phyloP scores from a whole-genome alignment of 148 eudicot species.

The Polygonum maritimum region DNA sequence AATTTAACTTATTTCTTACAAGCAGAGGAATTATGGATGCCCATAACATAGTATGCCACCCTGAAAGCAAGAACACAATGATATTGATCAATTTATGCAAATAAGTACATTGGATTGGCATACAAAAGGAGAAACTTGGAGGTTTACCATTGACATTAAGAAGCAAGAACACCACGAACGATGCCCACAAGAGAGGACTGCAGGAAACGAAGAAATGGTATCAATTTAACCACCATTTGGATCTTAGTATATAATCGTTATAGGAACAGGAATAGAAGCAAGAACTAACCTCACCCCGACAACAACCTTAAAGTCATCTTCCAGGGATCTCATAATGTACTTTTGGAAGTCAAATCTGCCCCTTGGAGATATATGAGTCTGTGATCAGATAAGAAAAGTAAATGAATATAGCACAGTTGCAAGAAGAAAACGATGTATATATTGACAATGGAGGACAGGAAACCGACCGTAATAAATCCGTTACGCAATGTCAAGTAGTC shows the following conservation, averaged over 20 bases:
- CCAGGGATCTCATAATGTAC: slow-evolving; percentile 86
- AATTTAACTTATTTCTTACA: slow-evolving; percentile 33
- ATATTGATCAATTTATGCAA: neutral
- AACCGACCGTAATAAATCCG: slow-evolving; percentile 54
- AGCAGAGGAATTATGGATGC: slow-evolving; percentile 62
- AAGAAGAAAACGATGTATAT: neutral
- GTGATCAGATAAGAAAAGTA: neutral
- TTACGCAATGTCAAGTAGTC: slow-evolving; percentile 80
- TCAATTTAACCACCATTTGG: neutral
- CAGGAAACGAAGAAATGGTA: neutral
- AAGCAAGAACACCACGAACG: slow-evolving; percentile 61
- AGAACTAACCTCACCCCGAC: slow-evolving; percentile 74
- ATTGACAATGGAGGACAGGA: slow-evolving; percentile 14
- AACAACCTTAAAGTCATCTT: slow-evolving; percentile 94
- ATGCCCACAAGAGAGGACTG: slow-evolving; percentile 83
- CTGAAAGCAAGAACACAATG: slow-evolving; percentile 27
- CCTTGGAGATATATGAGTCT: slow-evolving; percentile 96
- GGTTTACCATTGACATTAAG: slow-evolving; percentile 61
- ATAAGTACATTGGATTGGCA: neutral
- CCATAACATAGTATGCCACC: slow-evolving; percentile 46
- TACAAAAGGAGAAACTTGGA: neutral
- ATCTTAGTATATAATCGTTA: neutral
- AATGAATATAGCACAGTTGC: neutral
- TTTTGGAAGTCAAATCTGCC: slow-evolving; percentile 90
- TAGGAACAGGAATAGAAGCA: neutral